These are phyloP conservation scores for Colletotrichum tamarilloi DNA, from an alignment of 2,329 filamentous ascomycete genomes.

Conservation along the genomic window DNA sequence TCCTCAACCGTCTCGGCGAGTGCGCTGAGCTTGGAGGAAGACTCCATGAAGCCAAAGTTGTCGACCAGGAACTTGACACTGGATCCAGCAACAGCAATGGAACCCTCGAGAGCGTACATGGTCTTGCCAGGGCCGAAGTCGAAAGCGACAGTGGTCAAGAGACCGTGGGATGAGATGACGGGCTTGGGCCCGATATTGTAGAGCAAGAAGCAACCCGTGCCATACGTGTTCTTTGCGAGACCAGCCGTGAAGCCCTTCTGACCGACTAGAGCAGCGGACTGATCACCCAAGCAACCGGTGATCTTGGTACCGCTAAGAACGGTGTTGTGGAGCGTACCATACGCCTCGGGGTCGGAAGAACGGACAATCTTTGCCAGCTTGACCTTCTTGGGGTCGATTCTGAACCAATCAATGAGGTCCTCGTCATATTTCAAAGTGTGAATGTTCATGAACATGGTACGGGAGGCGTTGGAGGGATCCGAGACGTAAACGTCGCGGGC, in stretches of 20 bases:
- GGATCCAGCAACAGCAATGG: constrained; percentile 80
- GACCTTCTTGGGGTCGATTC: constrained; percentile 75
- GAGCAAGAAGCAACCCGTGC: constrained; percentile 85
- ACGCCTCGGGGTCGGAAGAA: constrained; percentile 76
- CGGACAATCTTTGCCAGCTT: constrained; percentile 81
- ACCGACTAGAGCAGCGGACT: constrained; percentile 83
- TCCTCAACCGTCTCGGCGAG: constrained; percentile 66
- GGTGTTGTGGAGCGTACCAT: constrained; percentile 72
- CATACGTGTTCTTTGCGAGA: constrained; percentile 86
- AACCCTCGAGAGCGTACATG: constrained; percentile 82
- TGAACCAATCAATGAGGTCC: constrained; percentile 79
- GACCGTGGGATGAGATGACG: constrained; percentile 80
- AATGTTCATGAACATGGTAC: constrained; percentile 90
- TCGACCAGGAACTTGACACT: constrained; percentile 76
- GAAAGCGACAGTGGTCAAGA: constrained; percentile 82
- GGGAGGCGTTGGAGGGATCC: constrained; percentile 83
- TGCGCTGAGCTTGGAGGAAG: constrained; percentile 56
- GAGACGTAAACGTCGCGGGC: constrained; percentile 77
- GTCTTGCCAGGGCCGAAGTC: constrained; percentile 75
- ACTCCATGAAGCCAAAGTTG: constrained; percentile 66
- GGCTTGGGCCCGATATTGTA: constrained; percentile 86
- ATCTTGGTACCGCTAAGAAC: constrained; percentile 75
- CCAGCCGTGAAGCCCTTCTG: constrained; percentile 83
- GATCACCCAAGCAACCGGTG: constrained; percentile 83
- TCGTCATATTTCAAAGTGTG: constrained; percentile 81